Base-by-base conservation (phyloP, 202 grass and related monocot genomes). In the Saccharum hybrid region DNA sequence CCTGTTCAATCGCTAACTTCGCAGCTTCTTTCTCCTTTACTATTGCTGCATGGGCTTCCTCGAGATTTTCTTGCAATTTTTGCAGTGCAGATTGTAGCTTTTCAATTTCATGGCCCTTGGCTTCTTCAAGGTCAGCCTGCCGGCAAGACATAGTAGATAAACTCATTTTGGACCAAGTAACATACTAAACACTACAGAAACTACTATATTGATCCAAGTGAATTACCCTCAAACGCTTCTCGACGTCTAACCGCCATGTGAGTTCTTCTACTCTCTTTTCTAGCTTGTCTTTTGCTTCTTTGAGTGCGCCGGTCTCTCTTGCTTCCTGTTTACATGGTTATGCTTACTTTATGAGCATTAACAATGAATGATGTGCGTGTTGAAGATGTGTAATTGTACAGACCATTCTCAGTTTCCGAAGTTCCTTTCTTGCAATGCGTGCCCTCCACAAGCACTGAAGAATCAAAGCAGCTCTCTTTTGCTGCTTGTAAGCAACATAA, bases 201-300 rank as follows among this genome's bases (percentile, higher is more conserved):
- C 13, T 79, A 22, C 23, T 65, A 48, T 83, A 71, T 73, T 49
- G 7, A 73, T 78, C 15, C 19, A 63, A 31, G 49, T 81, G 72
- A 87, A 59, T 82, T 94, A 98, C 95, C 95, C 92, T 93, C 88
- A 93, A 80, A 77, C 89, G 90, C 74, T 98, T 98, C 78, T 98
- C 95, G 78, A 98, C 85, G 26, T 98, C 92, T 73, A 98, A 82
- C 78, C 89, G 84, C 95, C 95, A 98, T 43, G 90, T 98, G 72
- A 98, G 92, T 81, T 98, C 95, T 79, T 98, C 95, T 7, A 94
- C 90, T 65, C 90, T 90, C 80, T 98, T 98, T 89, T 98, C 95
- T 48, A 98, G 85, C 40, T 98, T 98, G 79, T 98, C 92, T 85
- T 98, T 98, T 21, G 90, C 90, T 90, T 94, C 95, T 93, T 90